Evolutionary conservation across 2,329 filamentous ascomycete species (phyloP).

Genomic region (Talaromyces marneffei): DNA sequence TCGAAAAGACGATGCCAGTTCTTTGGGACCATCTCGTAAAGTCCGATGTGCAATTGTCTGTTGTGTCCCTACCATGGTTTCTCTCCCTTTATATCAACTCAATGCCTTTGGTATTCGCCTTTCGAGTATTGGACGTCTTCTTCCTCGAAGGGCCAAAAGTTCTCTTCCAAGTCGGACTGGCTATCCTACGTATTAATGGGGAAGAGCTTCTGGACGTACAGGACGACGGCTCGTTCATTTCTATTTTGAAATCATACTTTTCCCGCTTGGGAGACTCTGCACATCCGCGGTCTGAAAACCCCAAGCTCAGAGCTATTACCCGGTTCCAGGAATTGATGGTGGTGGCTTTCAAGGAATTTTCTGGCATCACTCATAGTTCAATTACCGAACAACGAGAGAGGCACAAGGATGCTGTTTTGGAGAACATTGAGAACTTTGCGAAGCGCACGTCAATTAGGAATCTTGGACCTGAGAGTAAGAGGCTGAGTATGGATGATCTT

Average conservation of each 20-base stretch:
- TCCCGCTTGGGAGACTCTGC: constrained; percentile 88
- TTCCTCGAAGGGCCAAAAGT: constrained; percentile 98
- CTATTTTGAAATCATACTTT: constrained; percentile 91
- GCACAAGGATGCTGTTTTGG: constrained; percentile 89
- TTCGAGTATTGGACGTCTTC: constrained; percentile 93
- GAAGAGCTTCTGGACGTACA: constrained; percentile 89
- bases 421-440: constrained; percentile 94
- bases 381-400: constrained; percentile 83
- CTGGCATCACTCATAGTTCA: constrained; percentile 86
- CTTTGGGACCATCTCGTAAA: constrained; percentile 98
- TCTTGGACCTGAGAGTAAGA: constrained; percentile 90
- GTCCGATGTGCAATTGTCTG: constrained; percentile 92
- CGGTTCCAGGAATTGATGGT: constrained; percentile 98
- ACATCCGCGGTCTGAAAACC: constrained; percentile 90
- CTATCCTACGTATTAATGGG: constrained; percentile 95
- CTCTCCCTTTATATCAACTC: constrained; percentile 98
- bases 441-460: constrained; percentile 96
- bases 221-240: constrained; percentile 95
- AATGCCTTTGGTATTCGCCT: constrained; percentile 97
- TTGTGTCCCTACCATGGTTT: constrained; percentile 97
- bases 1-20: constrained; percentile 98
- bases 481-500: constrained; percentile 76
- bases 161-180: constrained; percentile 90
- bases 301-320: constrained; percentile 88
- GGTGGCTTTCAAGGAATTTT: constrained; percentile 97